Evolutionary conservation across 441 rosid genomes (phyloP).

Genomic region (Euphorbia schlechtendalii): DNA sequence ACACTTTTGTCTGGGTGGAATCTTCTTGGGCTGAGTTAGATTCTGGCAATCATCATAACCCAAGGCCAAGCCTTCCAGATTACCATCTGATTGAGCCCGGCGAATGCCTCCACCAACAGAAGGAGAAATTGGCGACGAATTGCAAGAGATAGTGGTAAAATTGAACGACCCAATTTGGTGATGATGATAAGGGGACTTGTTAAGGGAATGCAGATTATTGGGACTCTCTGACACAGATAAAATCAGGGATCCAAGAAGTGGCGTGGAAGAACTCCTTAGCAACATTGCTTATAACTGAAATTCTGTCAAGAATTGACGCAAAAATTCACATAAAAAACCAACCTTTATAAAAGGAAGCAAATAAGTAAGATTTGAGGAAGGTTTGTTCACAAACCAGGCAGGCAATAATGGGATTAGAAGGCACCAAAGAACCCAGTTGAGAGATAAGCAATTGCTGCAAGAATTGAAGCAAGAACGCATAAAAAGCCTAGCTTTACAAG

Average conservation of each 20-base stretch:
- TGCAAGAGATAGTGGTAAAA: conserved; percentile 26
- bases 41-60: conserved; percentile 17
- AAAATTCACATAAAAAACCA: background rate
- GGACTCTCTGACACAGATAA: conserved; percentile 36
- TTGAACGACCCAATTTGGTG: conserved; percentile 21
- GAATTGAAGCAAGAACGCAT: background rate
- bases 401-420: background rate
- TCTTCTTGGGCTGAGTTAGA: conserved; percentile 22
- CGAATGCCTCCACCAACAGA: conserved; percentile 34
- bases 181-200: conserved; percentile 20
- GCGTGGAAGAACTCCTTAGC: conserved; percentile 60
- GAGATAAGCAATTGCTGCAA: background rate
- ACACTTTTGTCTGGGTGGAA: conserved; percentile 24
- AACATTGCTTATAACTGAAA: conserved; percentile 18
- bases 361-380: background rate
- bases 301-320: background rate
- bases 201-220: conserved; percentile 17
- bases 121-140: conserved; percentile 42
- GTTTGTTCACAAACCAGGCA: background rate
- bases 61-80: conserved; percentile 36
- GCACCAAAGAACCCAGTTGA: too few species aligned
- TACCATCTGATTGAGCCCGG: conserved; percentile 48
- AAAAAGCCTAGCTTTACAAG: background rate
- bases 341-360: background rate
- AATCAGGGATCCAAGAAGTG: conserved; percentile 53